Base-by-base conservation (phyloP, 2,329 filamentous ascomycete genomes). In the Paraconiothyrium sp. region DNA sequence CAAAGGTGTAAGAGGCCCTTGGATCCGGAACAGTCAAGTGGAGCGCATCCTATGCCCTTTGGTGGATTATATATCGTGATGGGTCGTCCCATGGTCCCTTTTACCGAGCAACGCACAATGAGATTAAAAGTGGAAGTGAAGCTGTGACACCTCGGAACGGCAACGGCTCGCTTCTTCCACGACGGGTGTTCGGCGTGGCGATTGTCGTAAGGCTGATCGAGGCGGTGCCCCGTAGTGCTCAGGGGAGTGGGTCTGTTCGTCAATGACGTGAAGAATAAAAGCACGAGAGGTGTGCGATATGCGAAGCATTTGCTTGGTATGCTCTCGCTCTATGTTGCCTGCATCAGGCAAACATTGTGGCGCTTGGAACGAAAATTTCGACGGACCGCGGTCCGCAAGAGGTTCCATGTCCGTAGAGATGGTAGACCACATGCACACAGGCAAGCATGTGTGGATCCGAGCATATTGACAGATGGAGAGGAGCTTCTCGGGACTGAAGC, bases 51-150 rank as follows among this genome's bases (percentile, higher is more conserved):
- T 51, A 5, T 37, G 48, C n/a, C 30, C n/a, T 51, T 51, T 34
- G 16, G 16, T 10, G 51, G 37, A 8, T 54, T 24, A 24, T 43
- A n/a, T 41, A n/a, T n/a, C 39, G 39, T 16, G 7, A 54, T 11
- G 1, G 20, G 27, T n/a, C 5, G 22, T 30, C 4, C 22, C 51
- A 52, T n/a, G 32, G 37, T 37, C 41, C 24, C 30, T 22, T 37
- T 55, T 66, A 20, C 61, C 57, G 11, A 60, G 64, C 39, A 65
- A 22, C 20, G 20, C 43, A 37, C 35, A 46, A 46, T 10, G 20
- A 46, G 7, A 24, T 20, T 46, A 20, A 8, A 13, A 2, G 7
- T 46, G 43, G 43, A 9, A 27, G 6, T 39, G 49, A 52, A 52
- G 35, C 32, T n/a, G 22, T 39, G 34, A 24, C 20, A 30, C 35